Conservation (phyloP, 345 rosid species). For the Gossypium bickii region DNA sequence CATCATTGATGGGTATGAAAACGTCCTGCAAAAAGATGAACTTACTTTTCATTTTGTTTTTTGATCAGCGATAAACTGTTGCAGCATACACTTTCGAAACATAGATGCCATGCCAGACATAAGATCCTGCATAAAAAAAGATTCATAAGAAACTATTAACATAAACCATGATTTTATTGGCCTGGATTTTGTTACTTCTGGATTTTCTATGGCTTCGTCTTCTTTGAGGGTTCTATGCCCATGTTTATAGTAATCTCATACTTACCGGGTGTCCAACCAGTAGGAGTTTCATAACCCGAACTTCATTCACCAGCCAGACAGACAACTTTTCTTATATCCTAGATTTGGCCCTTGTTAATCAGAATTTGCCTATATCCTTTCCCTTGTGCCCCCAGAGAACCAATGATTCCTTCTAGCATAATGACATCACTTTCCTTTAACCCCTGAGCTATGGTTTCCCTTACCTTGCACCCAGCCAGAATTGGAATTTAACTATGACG, state of each 20-base stretch:
- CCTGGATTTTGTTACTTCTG: neutral
- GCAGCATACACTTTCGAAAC: neutral
- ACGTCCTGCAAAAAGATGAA: neutral
- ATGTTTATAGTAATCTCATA: neutral
- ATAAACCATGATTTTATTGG: neutral
- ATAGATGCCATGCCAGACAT: slow-evolving; percentile 6
- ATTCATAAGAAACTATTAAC: neutral
- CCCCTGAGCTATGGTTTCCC: neutral
- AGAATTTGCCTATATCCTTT: too few species aligned
- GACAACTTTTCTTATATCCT: too few species aligned
- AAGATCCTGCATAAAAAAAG: neutral
- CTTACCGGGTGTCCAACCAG: neutral
- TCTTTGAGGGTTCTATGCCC: neutral
- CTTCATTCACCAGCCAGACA: neutral
- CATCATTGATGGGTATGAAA: slow-evolving; percentile 75
- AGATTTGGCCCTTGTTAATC: too few species aligned
- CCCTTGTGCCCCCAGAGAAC: too few species aligned
- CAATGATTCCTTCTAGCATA: too few species aligned
- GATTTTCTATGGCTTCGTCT: neutral
- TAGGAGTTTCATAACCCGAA: neutral
- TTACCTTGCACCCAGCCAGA: neutral
- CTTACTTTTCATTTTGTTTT: neutral
- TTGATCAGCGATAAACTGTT: neutral
- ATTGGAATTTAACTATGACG: neutral
- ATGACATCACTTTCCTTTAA: neutral